phyloP scores from a whole-genome alignment of 805 yeast genomes.

The Torulaspora microellipsoides region DNA sequence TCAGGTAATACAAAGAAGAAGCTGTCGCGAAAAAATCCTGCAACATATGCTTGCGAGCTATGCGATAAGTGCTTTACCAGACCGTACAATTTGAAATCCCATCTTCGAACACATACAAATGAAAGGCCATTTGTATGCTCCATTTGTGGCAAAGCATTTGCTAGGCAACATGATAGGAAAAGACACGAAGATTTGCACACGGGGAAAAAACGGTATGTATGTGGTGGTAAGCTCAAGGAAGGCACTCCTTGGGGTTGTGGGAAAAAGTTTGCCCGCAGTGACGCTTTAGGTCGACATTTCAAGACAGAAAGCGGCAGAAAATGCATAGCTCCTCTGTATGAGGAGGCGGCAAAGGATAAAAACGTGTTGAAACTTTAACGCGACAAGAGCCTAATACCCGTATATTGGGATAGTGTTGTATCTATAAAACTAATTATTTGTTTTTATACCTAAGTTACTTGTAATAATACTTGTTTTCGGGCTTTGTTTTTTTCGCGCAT shows the following conservation, averaged over 20 bases:
- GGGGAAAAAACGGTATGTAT: slow-evolving; percentile 70
- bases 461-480: too few species aligned
- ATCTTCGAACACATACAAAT: slow-evolving; percentile 83
- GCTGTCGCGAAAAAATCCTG: slow-evolving; percentile 24
- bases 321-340: slow-evolving; percentile 64
- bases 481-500: too few species aligned
- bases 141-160: slow-evolving; percentile 76
- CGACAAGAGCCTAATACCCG: too few species aligned
- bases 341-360: slow-evolving; percentile 44
- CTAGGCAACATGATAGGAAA: slow-evolving; percentile 71
- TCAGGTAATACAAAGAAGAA: slow-evolving; percentile 16
- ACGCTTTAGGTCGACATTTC: slow-evolving; percentile 74
- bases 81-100: slow-evolving; percentile 89
- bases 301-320: slow-evolving; percentile 73
- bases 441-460: too few species aligned
- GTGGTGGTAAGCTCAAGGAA: slow-evolving; percentile 58
- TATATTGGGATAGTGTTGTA: too few species aligned
- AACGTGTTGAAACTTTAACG: not conserved
- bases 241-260: slow-evolving; percentile 76
- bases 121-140: slow-evolving; percentile 73
- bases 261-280: slow-evolving; percentile 72
- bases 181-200: slow-evolving; percentile 73
- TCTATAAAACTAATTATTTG: too few species aligned
- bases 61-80: slow-evolving; percentile 88
- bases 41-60: slow-evolving; percentile 57